Percentiles rank a stretch among this genome's conserved stretches.
These are phyloP conservation scores for Arachnopeziza araneosa DNA, from an alignment of 2,329 filamentous ascomycete species.

Conservation along the genomic window DNA sequence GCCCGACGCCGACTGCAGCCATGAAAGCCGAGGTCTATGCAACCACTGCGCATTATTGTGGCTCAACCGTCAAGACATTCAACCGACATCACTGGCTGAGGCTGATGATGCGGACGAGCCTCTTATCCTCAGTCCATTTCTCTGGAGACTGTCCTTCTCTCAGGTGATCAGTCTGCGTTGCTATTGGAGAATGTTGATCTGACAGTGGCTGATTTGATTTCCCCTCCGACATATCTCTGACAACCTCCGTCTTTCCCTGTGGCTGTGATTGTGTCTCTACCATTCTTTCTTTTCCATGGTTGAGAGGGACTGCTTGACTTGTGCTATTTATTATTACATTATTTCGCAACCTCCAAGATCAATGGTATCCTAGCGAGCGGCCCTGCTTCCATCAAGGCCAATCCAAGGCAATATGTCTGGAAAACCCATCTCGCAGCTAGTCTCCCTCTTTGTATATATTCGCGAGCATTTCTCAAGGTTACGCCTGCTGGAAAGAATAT, in stretches of 20 bases:
- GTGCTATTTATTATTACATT: not conserved
- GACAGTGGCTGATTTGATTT: no score
- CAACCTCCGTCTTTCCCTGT: no score
- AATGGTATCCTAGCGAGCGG: not conserved
- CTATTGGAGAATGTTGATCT: not conserved
- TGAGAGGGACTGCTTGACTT: not conserved
- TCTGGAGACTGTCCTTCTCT: not conserved
- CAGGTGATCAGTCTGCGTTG: not conserved
- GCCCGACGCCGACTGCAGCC: not conserved
- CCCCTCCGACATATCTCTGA: no score
- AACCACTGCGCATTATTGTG: not conserved
- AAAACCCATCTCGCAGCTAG: not conserved
- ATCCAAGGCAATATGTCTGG: not conserved
- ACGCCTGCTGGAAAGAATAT: not conserved
- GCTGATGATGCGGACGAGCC: not conserved
- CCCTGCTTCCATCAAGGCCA: not conserved
- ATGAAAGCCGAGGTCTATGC: not conserved
- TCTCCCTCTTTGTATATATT: not conserved
- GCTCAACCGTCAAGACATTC: not conserved
- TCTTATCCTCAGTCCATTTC: not conserved
- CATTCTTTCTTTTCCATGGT: not conserved
- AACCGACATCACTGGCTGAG: not conserved
- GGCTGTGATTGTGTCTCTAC: no score
- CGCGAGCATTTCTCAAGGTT: not conserved
- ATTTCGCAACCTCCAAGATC: no score